Base-by-base conservation (phyloP, 345 rosid species). In the Noccaea caerulescens region DNA sequence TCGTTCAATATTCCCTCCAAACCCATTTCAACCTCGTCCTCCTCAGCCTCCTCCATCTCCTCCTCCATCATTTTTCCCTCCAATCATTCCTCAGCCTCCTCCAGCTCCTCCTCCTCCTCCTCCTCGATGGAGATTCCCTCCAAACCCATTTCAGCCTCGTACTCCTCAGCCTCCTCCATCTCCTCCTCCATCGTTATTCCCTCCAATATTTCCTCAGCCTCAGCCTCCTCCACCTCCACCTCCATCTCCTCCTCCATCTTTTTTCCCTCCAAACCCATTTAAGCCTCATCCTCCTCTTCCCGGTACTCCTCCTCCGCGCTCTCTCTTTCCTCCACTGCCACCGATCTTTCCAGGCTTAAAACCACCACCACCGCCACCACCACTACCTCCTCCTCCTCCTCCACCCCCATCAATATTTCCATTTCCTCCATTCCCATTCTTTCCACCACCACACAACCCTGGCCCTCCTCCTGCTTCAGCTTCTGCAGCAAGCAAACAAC, bases 391-490 rank as follows among this genome's bases (percentile, higher is more conserved):
- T 12, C 72, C 78, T 23, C 72, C 78, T 10, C 72, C 78, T 4
- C 72, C 78, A 52, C 73, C 73, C 2, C 69, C 73, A 0, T 75
- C 73, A 0, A 44, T 68, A n/a, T 66, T 78, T 58, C 85, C 85
- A 7, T 36, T 78, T 58, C 81, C 82, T 4, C 81, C 80, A 53
- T 72, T 79, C 16, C 82, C 85, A 1, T n/a, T 84, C 59, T 77
- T 82, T 6, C 84, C 80, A 23, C 53, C 77, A 50, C 82, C 82
- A 41, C 65, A 3, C 46, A 59, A 74, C 60, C 88, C 85, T 10
- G 83, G 81, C 37, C 46, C 79, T 54, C 89, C 89, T 3, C 83
- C 91, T 11, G 72, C 83, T 37, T 47, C 77, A 46, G 54, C 84
- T 51, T 60, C 78, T 68, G 52, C 69, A 44, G 25, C 45, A 61